Conservation (phyloP, 306 rosid species). For the Dicorynia guianensis region DNA sequence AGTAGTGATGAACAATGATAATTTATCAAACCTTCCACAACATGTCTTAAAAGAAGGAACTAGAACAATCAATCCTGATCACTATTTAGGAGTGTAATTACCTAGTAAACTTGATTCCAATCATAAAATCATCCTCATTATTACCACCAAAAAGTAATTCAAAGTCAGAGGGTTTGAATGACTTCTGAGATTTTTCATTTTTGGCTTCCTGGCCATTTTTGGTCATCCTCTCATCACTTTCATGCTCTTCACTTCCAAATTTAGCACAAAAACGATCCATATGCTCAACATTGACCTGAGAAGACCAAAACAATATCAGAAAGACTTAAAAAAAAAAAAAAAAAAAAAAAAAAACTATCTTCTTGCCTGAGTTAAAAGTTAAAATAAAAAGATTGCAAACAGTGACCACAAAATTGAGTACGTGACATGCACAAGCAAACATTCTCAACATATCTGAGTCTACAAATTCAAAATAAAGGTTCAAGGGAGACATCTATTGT, state of each 20-base stretch:
- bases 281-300: constrained; percentile 74
- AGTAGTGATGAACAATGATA: background rate
- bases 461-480: constrained; percentile 2
- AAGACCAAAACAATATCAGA: constrained; percentile 43
- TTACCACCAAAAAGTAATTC: constrained; percentile 82
- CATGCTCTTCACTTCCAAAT: constrained; percentile 70
- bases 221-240: constrained; percentile 36
- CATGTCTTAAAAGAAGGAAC: constrained; percentile 13
- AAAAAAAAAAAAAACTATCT: too few relatives aligned
- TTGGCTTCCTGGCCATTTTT: constrained; percentile 47
- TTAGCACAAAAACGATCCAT: constrained; percentile 77
- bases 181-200: constrained; percentile 47
- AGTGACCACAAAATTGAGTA: constrained; percentile 24
- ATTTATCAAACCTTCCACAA: constrained; percentile 26
- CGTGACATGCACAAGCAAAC: constrained; percentile 10
- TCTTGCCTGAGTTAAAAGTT: constrained; percentile 21
- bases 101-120: constrained; percentile 94
- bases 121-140: constrained; percentile 84
- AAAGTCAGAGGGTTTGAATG: constrained; percentile 79
- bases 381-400: constrained; percentile 20
- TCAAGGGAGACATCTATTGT: background rate
- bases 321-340: background rate
- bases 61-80: constrained; percentile 23
- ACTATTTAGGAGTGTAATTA: constrained; percentile 39
- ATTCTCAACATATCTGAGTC: constrained; percentile 23